Base-by-base conservation (phyloP, 768 basidiomycete genomes). In the Cubamyces sp. region DNA sequence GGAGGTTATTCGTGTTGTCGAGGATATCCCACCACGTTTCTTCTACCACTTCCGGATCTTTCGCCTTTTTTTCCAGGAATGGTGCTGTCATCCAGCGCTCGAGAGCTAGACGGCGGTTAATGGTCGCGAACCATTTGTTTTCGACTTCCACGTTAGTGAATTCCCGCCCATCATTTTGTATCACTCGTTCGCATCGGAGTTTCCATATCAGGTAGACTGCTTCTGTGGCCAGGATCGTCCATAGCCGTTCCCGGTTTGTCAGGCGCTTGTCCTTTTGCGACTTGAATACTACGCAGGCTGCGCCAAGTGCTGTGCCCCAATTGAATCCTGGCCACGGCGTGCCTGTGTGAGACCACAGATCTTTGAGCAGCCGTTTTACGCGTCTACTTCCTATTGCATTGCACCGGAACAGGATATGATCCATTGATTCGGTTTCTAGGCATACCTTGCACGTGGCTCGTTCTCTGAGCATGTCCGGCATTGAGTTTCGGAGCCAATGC, bases 131-230 rank as follows among this genome's bases (percentile, higher is more conserved):
- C 42, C 59, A 60, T 3, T 37, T 19, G 15, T 40, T 60, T 6
- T 1, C 11, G 5, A 60, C 16, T 15, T 54, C 52, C 0, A 3
- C 11, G 1, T 40, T 25, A 2, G 52, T 12, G 30, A 47, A 52
- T 16, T 43, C 46, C 1, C 9, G 12, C 1, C 46, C 51, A 1
- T 54, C 60, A 2, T 21, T 49, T 8, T 47, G 26, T 11, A 61
- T 61, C 0, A 54, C 48, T 8, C 53, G 14, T 23, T 62, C 61
- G 18, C 55, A 57, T 43, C 54, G 23, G 14, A 62, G 40, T 48
- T 57, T 62, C 61, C 61, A 62, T 28, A 62, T 47, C 1, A 57
- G 21, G 26, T 62, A 30, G 1, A 15, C 55, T 2, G 61, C 6
- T 30, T 62, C 55, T 0, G 30, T 52, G 14, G 19, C 39, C 2